These are phyloP conservation scores for Peterozyma toletana DNA, from an alignment of 805 yeast species.

Conservation along the genomic window DNA sequence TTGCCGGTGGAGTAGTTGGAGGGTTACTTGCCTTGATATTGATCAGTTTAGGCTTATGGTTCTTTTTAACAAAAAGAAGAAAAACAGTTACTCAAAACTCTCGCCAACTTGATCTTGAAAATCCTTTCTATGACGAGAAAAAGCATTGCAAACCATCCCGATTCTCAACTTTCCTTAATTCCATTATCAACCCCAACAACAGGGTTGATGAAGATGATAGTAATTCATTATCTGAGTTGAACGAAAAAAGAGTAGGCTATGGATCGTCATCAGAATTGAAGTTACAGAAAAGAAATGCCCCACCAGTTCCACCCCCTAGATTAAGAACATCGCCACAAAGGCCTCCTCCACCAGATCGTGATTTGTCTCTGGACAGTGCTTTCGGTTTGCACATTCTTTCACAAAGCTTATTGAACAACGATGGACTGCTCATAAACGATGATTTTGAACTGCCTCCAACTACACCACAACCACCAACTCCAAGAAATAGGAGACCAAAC, in stretches of 20 bases:
- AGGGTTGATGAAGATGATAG: background rate
- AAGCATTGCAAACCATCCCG: background rate
- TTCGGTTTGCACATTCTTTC: constrained; percentile 7
- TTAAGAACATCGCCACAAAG: background rate
- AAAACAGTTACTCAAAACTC: constrained; percentile 26
- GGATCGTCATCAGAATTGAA: background rate
- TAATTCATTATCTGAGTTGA: constrained; percentile 2
- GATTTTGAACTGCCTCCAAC: background rate
- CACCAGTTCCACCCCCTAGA: background rate
- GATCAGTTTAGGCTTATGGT: constrained; percentile 20
- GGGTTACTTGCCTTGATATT: constrained; percentile 27
- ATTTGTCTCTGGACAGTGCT: constrained; percentile 5
- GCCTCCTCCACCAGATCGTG: constrained; percentile 3
- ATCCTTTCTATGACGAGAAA: constrained; percentile 3
- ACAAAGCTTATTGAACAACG: background rate
- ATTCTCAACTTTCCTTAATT: background rate
- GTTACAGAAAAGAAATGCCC: background rate
- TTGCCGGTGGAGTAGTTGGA: constrained; percentile 39
- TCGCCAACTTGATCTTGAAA: constrained; percentile 18
- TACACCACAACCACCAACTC: background rate
- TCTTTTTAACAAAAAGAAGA: constrained; percentile 24
- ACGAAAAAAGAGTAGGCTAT: background rate
- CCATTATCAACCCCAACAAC: background rate
- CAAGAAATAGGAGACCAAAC: background rate
- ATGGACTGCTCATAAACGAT: background rate